Base-by-base conservation (phyloP, 225 moss, liverwort and hornwort species). In the Antitrichia curtipendula region DNA sequence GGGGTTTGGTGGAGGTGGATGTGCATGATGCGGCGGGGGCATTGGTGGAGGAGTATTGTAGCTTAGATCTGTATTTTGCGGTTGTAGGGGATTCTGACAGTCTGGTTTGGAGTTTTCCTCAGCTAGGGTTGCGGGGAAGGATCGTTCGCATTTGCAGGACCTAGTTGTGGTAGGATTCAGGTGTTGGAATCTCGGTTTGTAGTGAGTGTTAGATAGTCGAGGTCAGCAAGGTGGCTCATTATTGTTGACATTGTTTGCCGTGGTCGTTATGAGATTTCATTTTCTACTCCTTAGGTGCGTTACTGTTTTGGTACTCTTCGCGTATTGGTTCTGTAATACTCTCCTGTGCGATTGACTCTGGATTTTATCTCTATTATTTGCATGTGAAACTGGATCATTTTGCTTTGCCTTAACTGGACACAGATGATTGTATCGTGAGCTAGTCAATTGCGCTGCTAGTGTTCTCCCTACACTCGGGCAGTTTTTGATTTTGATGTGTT, bases 121-220 rank as follows among this genome's bases (percentile, higher is more conserved):
- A 65, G 73, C 83, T 88, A 86, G 88, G 91, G 91, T 88, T 88
- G 32, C 34, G 65, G 63, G 79, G n/a, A 57, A 82, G 86, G 88
- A 78, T 83, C n/a, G n/a, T 36, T 50, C 60, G 86, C 82, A 90
- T 78, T 83, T 87, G 21, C 45, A 32, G 84, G 80, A 80, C 83
- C 60, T 78, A 61, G 34, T n/a, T 79, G 47, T 70, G 74, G 38
- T 47, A 32, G 75, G 80, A 75, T 56, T 82, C 25, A 13, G 81
- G 21, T 78, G 25, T 53, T 53, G 52, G 28, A 71, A 83, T 90
- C 81, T 70, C 24, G 54, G 47, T 71, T 69, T 27, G 27, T 27
- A 36, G 49, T 38, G 52, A 62, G 78, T 71, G 36, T 40, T 47
- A 10, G 4, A 32, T 38, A 28, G 7, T 63, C 38, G 54, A 27